Evolutionary conservation across 1,284 basidiomycete genomes (phyloP).

Genomic region (Golubevia pallescens): DNA sequence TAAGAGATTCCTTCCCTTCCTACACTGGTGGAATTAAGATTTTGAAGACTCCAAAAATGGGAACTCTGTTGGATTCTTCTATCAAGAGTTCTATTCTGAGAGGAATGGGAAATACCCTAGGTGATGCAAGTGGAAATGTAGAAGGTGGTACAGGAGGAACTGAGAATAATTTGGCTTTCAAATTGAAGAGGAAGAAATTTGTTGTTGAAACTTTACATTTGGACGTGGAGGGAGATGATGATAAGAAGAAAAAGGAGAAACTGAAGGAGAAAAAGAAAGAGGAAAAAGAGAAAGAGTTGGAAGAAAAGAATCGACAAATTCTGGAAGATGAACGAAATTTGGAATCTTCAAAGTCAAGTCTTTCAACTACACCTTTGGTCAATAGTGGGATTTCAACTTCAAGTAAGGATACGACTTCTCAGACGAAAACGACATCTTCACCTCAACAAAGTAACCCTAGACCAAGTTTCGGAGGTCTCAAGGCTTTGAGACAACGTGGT

Average conservation of each 20-base stretch:
- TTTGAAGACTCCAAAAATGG: slow-evolving; percentile 38
- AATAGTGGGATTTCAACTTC: too few relatives aligned
- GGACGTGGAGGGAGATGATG: slow-evolving; percentile 91
- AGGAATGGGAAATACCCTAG: slow-evolving; percentile 40
- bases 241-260: too few relatives aligned
- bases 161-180: slow-evolving; percentile 93
- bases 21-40: slow-evolving; percentile 48
- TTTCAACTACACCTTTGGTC: too few relatives aligned
- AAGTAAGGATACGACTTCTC: too few relatives aligned
- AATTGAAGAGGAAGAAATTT: slow-evolving; percentile 83
- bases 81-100: slow-evolving; percentile 41
- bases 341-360: slow-evolving; percentile 3
- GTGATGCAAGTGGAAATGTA: slow-evolving; percentile 3
- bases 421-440: too few relatives aligned
- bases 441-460: too few relatives aligned
- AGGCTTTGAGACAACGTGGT: background rate
- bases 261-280: background rate
- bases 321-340: slow-evolving; percentile 1
- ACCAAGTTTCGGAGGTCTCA: background rate
- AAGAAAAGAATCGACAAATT: background rate
- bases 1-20: slow-evolving; percentile 27
- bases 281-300: background rate
- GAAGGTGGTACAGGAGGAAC: slow-evolving; percentile 69
- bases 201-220: slow-evolving; percentile 91
- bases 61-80: slow-evolving; percentile 37